These are phyloP conservation scores for Aspergillus aculeatinus DNA, from an alignment of 2,329 filamentous ascomycete genomes.

Conservation along the genomic window DNA sequence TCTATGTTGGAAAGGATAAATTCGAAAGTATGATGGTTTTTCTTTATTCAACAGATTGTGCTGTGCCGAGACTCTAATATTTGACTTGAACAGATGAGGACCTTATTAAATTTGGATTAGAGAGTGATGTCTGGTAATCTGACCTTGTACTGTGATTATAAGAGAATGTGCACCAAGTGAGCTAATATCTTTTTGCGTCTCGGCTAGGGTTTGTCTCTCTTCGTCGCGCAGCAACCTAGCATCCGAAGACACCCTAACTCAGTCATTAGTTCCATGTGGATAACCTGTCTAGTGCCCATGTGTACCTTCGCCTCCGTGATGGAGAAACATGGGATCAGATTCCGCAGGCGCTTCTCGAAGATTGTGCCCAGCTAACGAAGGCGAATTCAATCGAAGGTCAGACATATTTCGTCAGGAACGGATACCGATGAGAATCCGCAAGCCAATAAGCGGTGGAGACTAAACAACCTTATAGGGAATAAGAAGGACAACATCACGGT, in stretches of 20 bases:
- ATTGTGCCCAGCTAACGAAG: conserved; percentile 97
- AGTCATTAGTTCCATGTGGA: conserved; percentile 81
- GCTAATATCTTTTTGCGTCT: conserved; percentile 3
- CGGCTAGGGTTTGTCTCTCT: conserved; percentile 32
- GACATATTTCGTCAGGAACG: conserved; percentile 9
- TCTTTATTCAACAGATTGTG: conserved; percentile 3
- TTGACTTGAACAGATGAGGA: conserved; percentile 73
- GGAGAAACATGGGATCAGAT: conserved; percentile 83
- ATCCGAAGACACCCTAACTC: conserved; percentile 9
- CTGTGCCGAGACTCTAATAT: conserved; percentile 15
- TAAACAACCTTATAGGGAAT: conserved; percentile 62
- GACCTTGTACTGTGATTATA: not conserved
- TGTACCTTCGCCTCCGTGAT: conserved; percentile 82
- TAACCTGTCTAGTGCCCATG: conserved; percentile 93
- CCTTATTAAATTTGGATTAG: conserved; percentile 88
- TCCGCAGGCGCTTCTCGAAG: conserved; percentile 69
- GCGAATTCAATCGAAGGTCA: conserved; percentile 95
- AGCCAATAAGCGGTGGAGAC: conserved; percentile 17
- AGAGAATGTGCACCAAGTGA: not conserved
- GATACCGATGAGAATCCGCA: not conserved
- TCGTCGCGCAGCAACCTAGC: not conserved
- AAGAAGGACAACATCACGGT: conserved; percentile 97
- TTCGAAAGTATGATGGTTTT: conserved; percentile 74
- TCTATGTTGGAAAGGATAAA: conserved; percentile 99
- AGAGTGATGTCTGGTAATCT: conserved; percentile 85